phyloP scores from a whole-genome alignment of 352 stramenopile genomes.

The Globisporangium cystogenes region DNA sequence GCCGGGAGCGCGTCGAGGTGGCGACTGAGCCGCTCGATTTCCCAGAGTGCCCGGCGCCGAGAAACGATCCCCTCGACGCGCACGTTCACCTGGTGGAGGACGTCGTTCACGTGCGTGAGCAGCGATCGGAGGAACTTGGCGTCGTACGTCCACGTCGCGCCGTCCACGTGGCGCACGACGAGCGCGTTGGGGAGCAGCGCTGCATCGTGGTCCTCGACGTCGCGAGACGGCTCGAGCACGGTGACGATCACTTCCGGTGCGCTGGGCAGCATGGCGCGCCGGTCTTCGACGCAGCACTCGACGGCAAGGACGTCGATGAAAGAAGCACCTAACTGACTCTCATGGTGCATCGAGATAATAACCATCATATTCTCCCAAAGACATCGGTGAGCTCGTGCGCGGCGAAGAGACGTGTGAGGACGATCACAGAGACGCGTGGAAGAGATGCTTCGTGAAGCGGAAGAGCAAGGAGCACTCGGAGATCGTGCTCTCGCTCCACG shows the following conservation, averaged over 20 bases:
- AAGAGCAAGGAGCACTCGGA: no score
- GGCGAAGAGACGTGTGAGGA: no score
- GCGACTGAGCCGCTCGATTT: slow-evolving; percentile 16
- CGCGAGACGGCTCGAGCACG: slow-evolving; percentile 16
- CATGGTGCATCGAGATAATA: no score
- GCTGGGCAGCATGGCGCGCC: slow-evolving; percentile 3
- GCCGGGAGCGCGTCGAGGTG: slow-evolving; percentile 9
- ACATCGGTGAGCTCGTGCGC: no score
- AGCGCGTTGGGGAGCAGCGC: slow-evolving; percentile 22
- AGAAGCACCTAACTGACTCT: no score
- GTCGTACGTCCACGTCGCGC: slow-evolving; percentile 52
- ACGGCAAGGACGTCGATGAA: no score
- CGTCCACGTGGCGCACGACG: slow-evolving; percentile 37
- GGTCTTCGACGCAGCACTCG: no score
- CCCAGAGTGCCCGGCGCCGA: slow-evolving; percentile 19
- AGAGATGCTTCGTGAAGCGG: no score
- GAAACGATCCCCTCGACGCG: slow-evolving; percentile 42
- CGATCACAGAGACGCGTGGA: no score
- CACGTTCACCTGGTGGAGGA: slow-evolving; percentile 41
- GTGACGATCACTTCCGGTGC: slow-evolving; percentile 18
- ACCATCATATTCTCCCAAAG: no score
- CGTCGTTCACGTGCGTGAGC: slow-evolving; percentile 31
- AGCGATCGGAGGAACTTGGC: slow-evolving; percentile 42
- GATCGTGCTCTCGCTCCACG: no score
- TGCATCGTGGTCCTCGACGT: slow-evolving; percentile 22